Base-by-base conservation (phyloP, 1,284 basidiomycete species). In the Austroboletus niveus region DNA sequence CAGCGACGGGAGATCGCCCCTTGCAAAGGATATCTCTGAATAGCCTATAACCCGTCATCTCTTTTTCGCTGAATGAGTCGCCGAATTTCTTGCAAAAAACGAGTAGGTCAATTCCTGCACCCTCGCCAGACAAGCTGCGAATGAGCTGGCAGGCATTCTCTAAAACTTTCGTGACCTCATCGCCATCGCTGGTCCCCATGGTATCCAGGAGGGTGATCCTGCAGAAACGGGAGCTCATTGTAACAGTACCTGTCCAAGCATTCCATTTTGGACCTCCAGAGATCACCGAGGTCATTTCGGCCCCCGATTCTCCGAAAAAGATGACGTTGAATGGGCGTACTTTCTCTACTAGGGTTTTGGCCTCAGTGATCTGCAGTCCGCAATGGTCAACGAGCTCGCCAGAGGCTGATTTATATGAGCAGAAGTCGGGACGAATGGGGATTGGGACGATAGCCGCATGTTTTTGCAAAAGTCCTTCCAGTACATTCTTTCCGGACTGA, bases 41-140 rank as follows among this genome's bases (percentile, higher is more conserved):
- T 3, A 69, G 45, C 29, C 47, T 49, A 57, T 62, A 73, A 41
- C 61, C 15, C 1, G 35, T n/a, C 12, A 35, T 60, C 46, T 57
- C 50, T 11, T 62, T 49, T 40, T 47, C 48, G 3, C 54, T 57
- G 42, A 70, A 62, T 2, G 22, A 24, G 46, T 60, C 55, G 5
- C 64, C 43, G 0, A 51, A 54, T 15, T 60, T 57, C 43, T 69
- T 63, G 57, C 14, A 58, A 60, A 40, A 67, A 68, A 71, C 58
- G 24, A 72, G 59, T 10, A 72, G 40, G 61, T 55, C 62, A 14
- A 72, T 41, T 4, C 64, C 62, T 4, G 8, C 36, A 24, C 49
- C 60, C 14, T 42, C 14, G 0, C 12, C 24, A 42, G 22, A 29
- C 24, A 42, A n/a, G 24, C 27, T 11, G 14, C n/a, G 24, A 42